A percentile compares a stretch with the other conserved stretches of the same genome.
Conservation (phyloP, 345 rosid genomes). For the Populus ilicifolia region DNA sequence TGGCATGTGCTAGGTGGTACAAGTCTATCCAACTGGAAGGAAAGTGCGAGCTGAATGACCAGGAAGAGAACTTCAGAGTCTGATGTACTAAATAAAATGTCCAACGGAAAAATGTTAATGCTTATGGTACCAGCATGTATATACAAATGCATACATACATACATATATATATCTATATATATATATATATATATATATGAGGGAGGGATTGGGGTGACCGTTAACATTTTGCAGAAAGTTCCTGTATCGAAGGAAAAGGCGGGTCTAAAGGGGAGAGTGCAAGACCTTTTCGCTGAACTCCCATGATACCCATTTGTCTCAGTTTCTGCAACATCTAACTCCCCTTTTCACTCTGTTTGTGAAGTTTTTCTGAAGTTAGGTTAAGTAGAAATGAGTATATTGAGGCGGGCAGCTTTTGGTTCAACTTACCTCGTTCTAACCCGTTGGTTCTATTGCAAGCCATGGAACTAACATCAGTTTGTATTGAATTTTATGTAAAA, state of each 20-base stretch:
- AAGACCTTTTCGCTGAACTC: background rate
- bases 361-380: background rate
- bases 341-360: slow-evolving; percentile 1
- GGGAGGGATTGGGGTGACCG: slow-evolving; percentile 5
- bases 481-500: slow-evolving; percentile 11
- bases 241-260: slow-evolving; percentile 3
- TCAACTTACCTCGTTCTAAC: slow-evolving; percentile 19
- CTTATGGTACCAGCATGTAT: slow-evolving; percentile 13
- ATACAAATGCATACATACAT: no score
- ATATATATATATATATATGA: slow-evolving; percentile 19
- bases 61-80: slow-evolving; percentile 40
- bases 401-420: slow-evolving; percentile 12
- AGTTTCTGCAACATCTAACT: slow-evolving; percentile 11
- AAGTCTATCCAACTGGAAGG: slow-evolving; percentile 66
- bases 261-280: background rate
- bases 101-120: slow-evolving; percentile 2
- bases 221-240: background rate
- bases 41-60: slow-evolving; percentile 36
- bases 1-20: slow-evolving; percentile 86
- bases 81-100: slow-evolving; percentile 21
- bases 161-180: no score
- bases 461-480: slow-evolving; percentile 3
- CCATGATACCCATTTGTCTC: background rate
- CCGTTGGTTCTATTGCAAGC: slow-evolving; percentile 14
- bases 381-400: slow-evolving; percentile 4